A percentile compares a stretch with the other conserved stretches of the same genome.
Evolutionary conservation across 495 filamentous ascomycete genomes (phyloP).

Genomic region (Bombardia bombarda): DNA sequence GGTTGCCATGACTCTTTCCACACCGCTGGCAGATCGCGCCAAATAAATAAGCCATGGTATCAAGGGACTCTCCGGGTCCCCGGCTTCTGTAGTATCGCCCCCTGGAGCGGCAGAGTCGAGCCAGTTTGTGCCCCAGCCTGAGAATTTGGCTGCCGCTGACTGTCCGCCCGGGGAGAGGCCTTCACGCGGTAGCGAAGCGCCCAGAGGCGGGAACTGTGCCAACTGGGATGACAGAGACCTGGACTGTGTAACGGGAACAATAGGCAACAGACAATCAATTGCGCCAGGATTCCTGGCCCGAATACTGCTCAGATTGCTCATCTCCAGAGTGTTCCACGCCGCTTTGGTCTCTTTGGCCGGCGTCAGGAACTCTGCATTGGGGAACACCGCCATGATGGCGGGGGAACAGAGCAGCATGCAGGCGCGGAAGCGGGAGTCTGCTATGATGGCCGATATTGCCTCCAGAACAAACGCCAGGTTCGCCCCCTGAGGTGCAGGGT

Average conservation of each 20-base stretch:
- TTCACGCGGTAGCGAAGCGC: conserved; percentile 37
- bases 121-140: conserved; percentile 17
- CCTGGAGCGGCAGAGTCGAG: conserved; percentile 16
- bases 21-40: conserved; percentile 52
- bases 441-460: conserved; percentile 70
- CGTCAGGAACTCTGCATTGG: conserved; percentile 27
- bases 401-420: conserved; percentile 73
- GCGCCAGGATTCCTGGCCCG: conserved; percentile 32
- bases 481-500: conserved; percentile 50
- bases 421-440: conserved; percentile 68
- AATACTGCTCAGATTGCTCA: conserved; percentile 15
- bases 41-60: conserved; percentile 76
- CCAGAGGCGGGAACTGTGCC: conserved; percentile 52
- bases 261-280: conserved; percentile 54
- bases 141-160: conserved; percentile 20
- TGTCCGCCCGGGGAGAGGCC: conserved; percentile 17
- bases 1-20: conserved; percentile 69
- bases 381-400: conserved; percentile 64
- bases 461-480: conserved; percentile 67
- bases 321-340: conserved; percentile 31
- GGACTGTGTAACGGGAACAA: conserved; percentile 23
- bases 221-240: conserved; percentile 5
- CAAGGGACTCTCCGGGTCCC: conserved; percentile 70
- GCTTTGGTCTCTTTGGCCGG: conserved; percentile 14
- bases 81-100: conserved; percentile 28